These are phyloP conservation scores for Maudiozyma saulgeensis DNA, from an alignment of 805 yeast species.

Conservation along the genomic window DNA sequence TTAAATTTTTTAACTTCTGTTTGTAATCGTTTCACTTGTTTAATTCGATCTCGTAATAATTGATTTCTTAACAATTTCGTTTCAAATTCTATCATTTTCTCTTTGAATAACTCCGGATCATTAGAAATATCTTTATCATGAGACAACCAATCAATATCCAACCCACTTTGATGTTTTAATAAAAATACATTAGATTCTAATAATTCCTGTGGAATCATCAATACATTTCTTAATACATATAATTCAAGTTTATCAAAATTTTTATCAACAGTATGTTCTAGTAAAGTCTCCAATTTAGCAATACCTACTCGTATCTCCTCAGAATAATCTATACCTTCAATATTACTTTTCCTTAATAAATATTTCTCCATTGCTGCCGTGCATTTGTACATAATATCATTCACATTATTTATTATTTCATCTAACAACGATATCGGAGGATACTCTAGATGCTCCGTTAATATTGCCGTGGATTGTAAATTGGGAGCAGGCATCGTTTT, in stretches of 20 bases:
- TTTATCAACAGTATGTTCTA: slow-evolving; percentile 67
- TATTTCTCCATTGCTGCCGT: slow-evolving; percentile 68
- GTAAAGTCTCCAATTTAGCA: slow-evolving; percentile 64
- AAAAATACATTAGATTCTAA: slow-evolving; percentile 57
- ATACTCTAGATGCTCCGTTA: slow-evolving; percentile 80
- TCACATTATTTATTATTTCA: slow-evolving; percentile 80
- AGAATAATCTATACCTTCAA: slow-evolving; percentile 21
- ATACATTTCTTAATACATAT: slow-evolving; percentile 67
- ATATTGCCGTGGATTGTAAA: slow-evolving; percentile 37
- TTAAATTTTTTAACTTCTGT: slow-evolving; percentile 19
- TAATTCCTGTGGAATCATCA: slow-evolving; percentile 58
- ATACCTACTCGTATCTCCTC: slow-evolving; percentile 68
- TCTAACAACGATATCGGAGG: slow-evolving; percentile 78
- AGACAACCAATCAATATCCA: slow-evolving; percentile 21
- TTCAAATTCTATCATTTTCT: slow-evolving; percentile 17
- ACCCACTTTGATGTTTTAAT: slow-evolving; percentile 55
- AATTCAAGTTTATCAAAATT: slow-evolving; percentile 82
- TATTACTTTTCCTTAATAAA: slow-evolving; percentile 27
- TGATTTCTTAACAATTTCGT: slow-evolving; percentile 12
- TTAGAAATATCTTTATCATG: slow-evolving; percentile 6
- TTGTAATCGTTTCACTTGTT: slow-evolving; percentile 11
- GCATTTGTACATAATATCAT: slow-evolving; percentile 73
- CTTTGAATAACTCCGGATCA: slow-evolving; percentile 9
- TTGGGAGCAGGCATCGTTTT: slow-evolving; percentile 30
- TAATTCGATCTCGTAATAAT: slow-evolving; percentile 12